Base-by-base conservation (phyloP, 495 filamentous ascomycete species). In the Podospora bellae-mahoneyi region DNA sequence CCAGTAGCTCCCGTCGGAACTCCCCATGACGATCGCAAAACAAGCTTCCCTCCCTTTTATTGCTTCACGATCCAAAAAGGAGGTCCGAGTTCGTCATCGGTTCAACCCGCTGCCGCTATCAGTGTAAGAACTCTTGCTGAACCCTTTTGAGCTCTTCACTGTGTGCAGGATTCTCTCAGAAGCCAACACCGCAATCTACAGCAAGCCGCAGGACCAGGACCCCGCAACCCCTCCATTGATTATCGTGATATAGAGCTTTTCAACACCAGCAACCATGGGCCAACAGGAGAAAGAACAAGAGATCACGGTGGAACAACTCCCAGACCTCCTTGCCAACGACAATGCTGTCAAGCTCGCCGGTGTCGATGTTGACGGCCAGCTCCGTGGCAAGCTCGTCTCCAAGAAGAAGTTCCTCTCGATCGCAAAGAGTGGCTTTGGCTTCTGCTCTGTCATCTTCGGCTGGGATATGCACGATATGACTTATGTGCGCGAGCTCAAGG, bases 391-490 rank as follows among this genome's bases (percentile, higher is more conserved):
- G 81, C 85, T 99, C 55, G 89, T 99, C 75, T 91, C 93, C 71
- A 97, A 97, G 82, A 91, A 90, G 76, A 99, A 99, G 80, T 99
- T 99, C 80, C 80, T 97, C 4, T 93, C 91, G 7, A 86, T 99
- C 62, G 90, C 89, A 26, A 77, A 87, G 60, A 85, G 88, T 56
- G 95, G 95, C 60, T 99, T 99, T 72, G 95, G 95, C 20, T 99
- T 97, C 84, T 99, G 95, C 83, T 94, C 91, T 3, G 93, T 97
- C 65, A 86, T 99, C 48, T 97, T 97, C 73, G 95, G 94, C 73
- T 97, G 94, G 94, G 95, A 99, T 72, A 97, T 97, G 92, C 94
- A 97, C 79, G 95, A 99, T 73, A 84, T 85, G 76, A 95, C 92
- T 7, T 97, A 99, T 73, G 88, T 87, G 75, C 82, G 84, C 65